Evolutionary conservation across 345 rosid genomes (phyloP).

Genomic region (Conringia planisiliqua): DNA sequence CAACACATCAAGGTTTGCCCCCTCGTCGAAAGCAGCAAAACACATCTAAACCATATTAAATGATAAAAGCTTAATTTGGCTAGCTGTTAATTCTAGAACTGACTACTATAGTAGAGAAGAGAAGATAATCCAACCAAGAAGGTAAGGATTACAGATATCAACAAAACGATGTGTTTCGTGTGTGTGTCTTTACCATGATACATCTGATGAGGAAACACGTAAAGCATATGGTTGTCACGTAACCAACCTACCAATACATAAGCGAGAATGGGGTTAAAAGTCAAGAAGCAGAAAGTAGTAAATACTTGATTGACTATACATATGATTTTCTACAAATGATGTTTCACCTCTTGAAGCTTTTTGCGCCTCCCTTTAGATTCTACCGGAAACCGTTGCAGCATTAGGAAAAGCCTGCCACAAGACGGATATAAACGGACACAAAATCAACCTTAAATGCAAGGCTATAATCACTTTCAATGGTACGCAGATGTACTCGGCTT

Average conservation of each 20-base stretch:
- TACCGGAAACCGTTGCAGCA: constrained; percentile 92
- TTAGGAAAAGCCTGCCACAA: constrained; percentile 75
- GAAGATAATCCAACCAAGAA: neutral
- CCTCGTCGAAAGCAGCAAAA: constrained; percentile 75
- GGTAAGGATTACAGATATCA: neutral
- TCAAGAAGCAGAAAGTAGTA: neutral
- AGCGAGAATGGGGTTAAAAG: neutral
- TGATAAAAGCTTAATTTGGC: neutral
- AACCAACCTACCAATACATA: constrained; percentile 71
- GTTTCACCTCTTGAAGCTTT: constrained; percentile 81
- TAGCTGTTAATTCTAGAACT: neutral
- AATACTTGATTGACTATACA: neutral
- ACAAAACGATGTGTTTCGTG: neutral
- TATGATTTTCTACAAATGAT: neutral
- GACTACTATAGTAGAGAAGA: neutral
- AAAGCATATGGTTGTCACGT: constrained; percentile 88
- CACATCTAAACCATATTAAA: constrained; percentile 51
- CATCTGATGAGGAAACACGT: constrained; percentile 85
- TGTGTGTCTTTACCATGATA: constrained; percentile 63
- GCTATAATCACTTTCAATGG: neutral
- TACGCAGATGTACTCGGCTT: neutral
- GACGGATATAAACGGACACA: neutral
- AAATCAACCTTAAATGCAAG: neutral
- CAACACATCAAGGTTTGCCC: constrained; percentile 76
- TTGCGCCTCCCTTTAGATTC: constrained; percentile 93